Conservation (phyloP, 2,329 filamentous ascomycete genomes). For the Fusarium nematophilum region DNA sequence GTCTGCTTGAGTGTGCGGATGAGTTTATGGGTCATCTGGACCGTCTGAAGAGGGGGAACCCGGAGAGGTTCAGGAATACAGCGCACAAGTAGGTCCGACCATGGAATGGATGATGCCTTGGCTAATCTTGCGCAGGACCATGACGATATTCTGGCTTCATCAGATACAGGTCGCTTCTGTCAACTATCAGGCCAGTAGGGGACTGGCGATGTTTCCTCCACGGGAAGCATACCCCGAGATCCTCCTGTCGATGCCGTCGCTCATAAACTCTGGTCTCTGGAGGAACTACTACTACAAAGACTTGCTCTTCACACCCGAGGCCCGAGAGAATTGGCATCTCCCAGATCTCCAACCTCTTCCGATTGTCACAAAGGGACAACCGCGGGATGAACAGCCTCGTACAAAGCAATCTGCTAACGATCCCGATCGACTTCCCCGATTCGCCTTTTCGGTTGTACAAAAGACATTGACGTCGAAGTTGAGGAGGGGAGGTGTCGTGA, state of each 20-base stretch:
- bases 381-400: not conserved
- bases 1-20: conserved; percentile 44
- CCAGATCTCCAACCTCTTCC: conserved; percentile 48
- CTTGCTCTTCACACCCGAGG: conserved; percentile 45
- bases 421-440: conserved; percentile 40
- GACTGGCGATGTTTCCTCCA: conserved; percentile 17
- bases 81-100: conserved; percentile 43
- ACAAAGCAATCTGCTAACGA: not conserved
- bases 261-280: conserved; percentile 49
- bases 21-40: conserved; percentile 46
- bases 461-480: conserved; percentile 33
- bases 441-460: conserved; percentile 48
- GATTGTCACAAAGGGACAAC: conserved; percentile 1
- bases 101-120: not conserved
- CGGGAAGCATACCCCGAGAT: conserved; percentile 40
- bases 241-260: conserved; percentile 36
- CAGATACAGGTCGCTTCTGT: conserved; percentile 48
- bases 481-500: conserved; percentile 40
- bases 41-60: conserved; percentile 40
- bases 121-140: conserved; percentile 34
- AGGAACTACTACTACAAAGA: conserved; percentile 47
- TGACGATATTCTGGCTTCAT: conserved; percentile 51
- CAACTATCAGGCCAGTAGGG: conserved; percentile 32
- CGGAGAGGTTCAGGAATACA: conserved; percentile 49
- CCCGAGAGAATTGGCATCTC: conserved; percentile 44